Evolutionary conservation across 306 rosid genomes (phyloP).

Genomic region (Rubus parviflorus): DNA sequence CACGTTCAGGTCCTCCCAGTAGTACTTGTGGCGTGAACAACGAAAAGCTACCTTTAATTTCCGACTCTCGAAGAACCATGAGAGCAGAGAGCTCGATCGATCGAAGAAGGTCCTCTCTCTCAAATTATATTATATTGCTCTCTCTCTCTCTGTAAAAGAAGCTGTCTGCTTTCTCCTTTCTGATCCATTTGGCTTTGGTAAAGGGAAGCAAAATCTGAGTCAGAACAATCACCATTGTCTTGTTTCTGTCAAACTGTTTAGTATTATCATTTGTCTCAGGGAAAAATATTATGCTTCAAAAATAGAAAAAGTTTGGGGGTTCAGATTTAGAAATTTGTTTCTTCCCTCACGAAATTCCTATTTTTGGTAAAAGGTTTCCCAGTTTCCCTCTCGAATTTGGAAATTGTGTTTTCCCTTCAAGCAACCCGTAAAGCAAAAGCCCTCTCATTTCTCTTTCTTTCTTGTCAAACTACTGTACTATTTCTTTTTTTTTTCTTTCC

Average conservation of each 20-base stretch:
- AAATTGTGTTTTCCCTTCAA: conserved; percentile 46
- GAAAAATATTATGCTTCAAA: too few relatives aligned
- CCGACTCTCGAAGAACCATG: neutral
- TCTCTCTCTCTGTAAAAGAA: neutral
- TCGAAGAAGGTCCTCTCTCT: too few relatives aligned
- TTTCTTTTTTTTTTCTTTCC: neutral
- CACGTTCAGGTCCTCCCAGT: neutral
- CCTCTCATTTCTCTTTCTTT: neutral
- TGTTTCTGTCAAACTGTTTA: conserved; percentile 67
- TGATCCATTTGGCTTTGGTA: conserved; percentile 59
- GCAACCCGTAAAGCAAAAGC: conserved; percentile 46
- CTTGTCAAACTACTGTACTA: neutral
- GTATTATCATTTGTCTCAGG: conserved; percentile 37
- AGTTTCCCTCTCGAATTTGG: conserved; percentile 39
- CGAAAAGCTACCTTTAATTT: neutral
- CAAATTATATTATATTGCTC: neutral
- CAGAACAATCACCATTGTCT: conserved; percentile 59
- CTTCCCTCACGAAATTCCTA: conserved; percentile 68
- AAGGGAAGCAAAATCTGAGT: conserved; percentile 68
- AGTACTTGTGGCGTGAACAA: conserved; percentile 12
- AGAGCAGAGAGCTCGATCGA: too few relatives aligned
- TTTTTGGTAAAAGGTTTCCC: conserved; percentile 45
- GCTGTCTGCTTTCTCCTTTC: conserved; percentile 28
- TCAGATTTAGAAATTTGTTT: conserved; percentile 49
- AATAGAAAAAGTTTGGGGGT: conserved; percentile 39